Evolutionary conservation across 768 basidiomycete species (phyloP).

Genomic region (Tephrocybe sp.): DNA sequence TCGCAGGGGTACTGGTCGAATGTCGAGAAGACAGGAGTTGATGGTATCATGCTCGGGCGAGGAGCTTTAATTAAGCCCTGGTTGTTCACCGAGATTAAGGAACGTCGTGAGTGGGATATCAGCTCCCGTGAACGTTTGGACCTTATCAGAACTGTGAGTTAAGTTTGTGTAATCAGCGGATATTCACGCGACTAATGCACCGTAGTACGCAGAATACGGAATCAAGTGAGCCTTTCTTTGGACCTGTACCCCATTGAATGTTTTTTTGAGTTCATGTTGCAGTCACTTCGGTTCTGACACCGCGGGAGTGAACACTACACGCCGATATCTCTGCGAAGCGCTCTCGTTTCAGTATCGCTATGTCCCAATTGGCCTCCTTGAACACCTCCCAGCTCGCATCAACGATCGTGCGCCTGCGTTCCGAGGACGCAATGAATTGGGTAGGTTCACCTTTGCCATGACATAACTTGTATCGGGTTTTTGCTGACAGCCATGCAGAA

Average conservation of each 20-base stretch:
- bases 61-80: slow-evolving; percentile 96
- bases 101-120: slow-evolving; percentile 92
- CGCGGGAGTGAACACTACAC: slow-evolving; percentile 84
- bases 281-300: slow-evolving; percentile 89
- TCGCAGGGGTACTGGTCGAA: slow-evolving; percentile 78
- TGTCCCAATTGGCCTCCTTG: slow-evolving; percentile 89
- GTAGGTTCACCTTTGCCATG: slow-evolving; percentile 38
- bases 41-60: slow-evolving; percentile 93
- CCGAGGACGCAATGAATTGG: slow-evolving; percentile 84
- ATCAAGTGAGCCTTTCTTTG: slow-evolving; percentile 51
- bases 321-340: slow-evolving; percentile 93
- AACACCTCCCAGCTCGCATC: slow-evolving; percentile 73
- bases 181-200: not conserved
- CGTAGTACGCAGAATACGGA: slow-evolving; percentile 84
- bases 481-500: slow-evolving; percentile 45
- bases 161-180: no score
- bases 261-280: not conserved
- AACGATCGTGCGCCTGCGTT: slow-evolving; percentile 93
- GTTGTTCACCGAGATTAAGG: slow-evolving; percentile 96
- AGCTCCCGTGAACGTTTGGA: slow-evolving; percentile 82
- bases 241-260: not conserved
- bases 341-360: slow-evolving; percentile 97
- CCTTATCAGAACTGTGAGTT: slow-evolving; percentile 66
- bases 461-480: not conserved
- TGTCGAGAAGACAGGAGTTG: slow-evolving; percentile 80